These are phyloP conservation scores for Geosmithia morbida DNA, from an alignment of 2,329 filamentous ascomycete genomes.

Conservation along the genomic window DNA sequence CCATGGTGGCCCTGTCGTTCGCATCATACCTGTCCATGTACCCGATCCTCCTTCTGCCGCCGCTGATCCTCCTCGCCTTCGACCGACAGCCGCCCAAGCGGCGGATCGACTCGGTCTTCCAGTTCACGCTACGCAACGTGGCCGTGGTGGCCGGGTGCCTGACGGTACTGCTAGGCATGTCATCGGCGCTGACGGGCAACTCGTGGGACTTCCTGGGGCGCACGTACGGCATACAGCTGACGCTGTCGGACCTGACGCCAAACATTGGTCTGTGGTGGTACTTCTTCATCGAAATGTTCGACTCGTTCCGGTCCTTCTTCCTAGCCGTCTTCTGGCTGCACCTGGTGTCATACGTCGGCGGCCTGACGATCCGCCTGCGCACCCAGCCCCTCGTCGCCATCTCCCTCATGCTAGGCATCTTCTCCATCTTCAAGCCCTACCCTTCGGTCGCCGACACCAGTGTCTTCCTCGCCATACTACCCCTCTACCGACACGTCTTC, in stretches of 20 bases:
- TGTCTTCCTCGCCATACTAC: constrained; percentile 69
- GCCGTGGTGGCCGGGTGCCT: constrained; percentile 38
- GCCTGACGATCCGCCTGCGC: constrained; percentile 68
- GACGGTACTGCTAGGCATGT: constrained; percentile 53
- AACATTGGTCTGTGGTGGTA: constrained; percentile 99
- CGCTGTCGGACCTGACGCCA: constrained; percentile 82
- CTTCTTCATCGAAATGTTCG: constrained; percentile 99
- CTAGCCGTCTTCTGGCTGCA: constrained; percentile 97
- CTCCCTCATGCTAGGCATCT: constrained; percentile 73
- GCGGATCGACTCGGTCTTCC: constrained; percentile 16
- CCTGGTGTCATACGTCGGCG: constrained; percentile 76
- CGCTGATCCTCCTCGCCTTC: constrained; percentile 67
- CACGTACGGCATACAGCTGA: constrained; percentile 86
- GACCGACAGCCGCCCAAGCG: constrained; percentile 37
- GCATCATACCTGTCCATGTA: constrained; percentile 90
- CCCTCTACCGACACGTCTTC: constrained; percentile 83
- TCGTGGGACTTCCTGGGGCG: constrained; percentile 82
- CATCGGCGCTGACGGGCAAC: constrained; percentile 54
- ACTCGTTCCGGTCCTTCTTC: constrained; percentile 95
- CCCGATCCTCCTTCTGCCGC: constrained; percentile 72
- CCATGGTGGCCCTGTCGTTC: constrained; percentile 74
- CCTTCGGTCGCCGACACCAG: constrained; percentile 84
- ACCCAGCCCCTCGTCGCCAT: constrained; percentile 78
- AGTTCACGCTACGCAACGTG: constrained; percentile 41
- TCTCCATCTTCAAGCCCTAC: constrained; percentile 94